Evolutionary conservation across 2,329 filamentous ascomycete species (phyloP).

Genomic region (Tolypocladium ophioglossoides): DNA sequence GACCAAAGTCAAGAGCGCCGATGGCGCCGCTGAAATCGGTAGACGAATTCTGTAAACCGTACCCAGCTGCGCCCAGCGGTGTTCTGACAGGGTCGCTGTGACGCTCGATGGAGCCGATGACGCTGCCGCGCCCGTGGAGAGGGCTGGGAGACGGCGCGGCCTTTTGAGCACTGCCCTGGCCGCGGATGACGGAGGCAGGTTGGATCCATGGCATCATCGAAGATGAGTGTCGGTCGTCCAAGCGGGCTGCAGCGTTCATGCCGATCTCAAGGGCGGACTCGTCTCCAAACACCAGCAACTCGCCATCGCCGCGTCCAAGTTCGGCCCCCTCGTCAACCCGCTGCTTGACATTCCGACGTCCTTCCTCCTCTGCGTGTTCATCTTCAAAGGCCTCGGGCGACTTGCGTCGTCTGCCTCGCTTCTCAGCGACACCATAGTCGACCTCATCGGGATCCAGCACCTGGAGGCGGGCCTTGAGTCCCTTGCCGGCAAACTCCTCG

Average conservation of each 20-base stretch:
- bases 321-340: slow-evolving; percentile 20
- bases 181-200: slow-evolving; percentile 33
- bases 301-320: slow-evolving; percentile 15
- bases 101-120: slow-evolving; percentile 30
- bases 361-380: slow-evolving; percentile 12
- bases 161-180: slow-evolving; percentile 26
- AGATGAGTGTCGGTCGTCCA: slow-evolving; percentile 55
- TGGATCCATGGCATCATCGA: slow-evolving; percentile 44
- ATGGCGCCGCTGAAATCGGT: slow-evolving; percentile 14
- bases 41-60: slow-evolving; percentile 21
- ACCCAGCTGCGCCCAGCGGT: slow-evolving; percentile 20
- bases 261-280: slow-evolving; percentile 52
- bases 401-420: slow-evolving; percentile 27
- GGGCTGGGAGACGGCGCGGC: slow-evolving; percentile 21
- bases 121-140: slow-evolving; percentile 25
- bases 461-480: slow-evolving; percentile 23
- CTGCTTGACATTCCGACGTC: slow-evolving; percentile 26
- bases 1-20: slow-evolving; percentile 8
- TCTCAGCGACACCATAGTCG: slow-evolving; percentile 5
- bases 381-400: slow-evolving; percentile 33
- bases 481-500: slow-evolving; percentile 30
- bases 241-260: slow-evolving; percentile 52
- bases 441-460: slow-evolving; percentile 12
- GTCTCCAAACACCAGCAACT: slow-evolving; percentile 22
- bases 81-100: slow-evolving; percentile 32